These are phyloP conservation scores for Nemania sp. DNA, from an alignment of 2,329 filamentous ascomycete genomes.

Conservation along the genomic window DNA sequence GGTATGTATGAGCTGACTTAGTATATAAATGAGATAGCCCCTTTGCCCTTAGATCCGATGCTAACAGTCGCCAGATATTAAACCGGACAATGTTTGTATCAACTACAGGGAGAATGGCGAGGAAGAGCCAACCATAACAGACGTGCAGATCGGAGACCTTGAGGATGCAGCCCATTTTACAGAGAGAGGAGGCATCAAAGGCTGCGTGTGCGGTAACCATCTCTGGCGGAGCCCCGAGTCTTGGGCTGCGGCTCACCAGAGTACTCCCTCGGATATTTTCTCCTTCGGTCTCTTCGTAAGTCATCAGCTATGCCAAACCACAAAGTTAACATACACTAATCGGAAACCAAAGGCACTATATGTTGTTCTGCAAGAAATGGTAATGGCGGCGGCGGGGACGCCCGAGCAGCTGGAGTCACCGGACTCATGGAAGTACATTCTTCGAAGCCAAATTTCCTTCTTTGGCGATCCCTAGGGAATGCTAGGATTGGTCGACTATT, in stretches of 20 bases:
- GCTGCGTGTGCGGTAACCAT: conserved; percentile 2
- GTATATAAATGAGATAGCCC: no score
- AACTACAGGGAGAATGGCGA: background rate
- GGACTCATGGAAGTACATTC: no score
- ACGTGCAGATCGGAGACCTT: background rate
- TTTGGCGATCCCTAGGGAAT: no score
- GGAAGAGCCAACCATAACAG: background rate
- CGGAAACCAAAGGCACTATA: no score
- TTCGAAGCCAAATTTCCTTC: no score
- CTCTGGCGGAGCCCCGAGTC: conserved; percentile 2
- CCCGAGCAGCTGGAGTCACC: no score
- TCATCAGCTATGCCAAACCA: no score
- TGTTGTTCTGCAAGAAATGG: no score
- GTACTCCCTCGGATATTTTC: background rate
- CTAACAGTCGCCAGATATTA: background rate
- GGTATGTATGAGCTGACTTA: background rate
- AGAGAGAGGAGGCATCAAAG: background rate
- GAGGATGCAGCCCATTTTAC: background rate
- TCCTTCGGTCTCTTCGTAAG: background rate
- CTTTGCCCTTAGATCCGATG: background rate
- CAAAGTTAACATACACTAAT: no score
- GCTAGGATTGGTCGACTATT: no score
- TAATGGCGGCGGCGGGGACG: no score
- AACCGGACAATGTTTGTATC: background rate
- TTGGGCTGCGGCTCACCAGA: background rate